phyloP scores from a whole-genome alignment of 179 eudicot species.

The Gypsophila paniculata region DNA sequence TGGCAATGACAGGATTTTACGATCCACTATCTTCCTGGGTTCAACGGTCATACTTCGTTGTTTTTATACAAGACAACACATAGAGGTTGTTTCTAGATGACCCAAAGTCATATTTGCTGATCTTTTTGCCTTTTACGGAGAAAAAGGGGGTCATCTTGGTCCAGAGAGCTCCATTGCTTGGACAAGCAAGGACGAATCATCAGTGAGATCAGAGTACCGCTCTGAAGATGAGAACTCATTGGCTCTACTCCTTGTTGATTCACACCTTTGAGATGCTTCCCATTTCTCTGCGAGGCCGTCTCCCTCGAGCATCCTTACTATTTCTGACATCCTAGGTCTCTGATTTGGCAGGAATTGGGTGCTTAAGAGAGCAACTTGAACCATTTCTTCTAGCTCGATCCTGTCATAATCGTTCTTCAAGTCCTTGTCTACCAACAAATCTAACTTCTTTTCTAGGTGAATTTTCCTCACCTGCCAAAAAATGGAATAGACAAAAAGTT shows the following conservation, averaged over 20 bases:
- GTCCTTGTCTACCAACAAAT: conserved; percentile 70
- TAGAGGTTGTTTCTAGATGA: not conserved
- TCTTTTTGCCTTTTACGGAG: not conserved
- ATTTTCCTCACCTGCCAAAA: conserved; percentile 63
- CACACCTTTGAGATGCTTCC: conserved; percentile 86
- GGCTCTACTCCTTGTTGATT: conserved; percentile 52
- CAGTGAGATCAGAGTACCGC: conserved; percentile 85
- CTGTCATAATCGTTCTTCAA: conserved; percentile 50
- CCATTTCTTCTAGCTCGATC: conserved; percentile 81
- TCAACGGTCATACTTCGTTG: conserved; percentile 2
- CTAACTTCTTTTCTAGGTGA: conserved; percentile 76
- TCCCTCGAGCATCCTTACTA: conserved; percentile 86
- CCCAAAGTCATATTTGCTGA: not conserved
- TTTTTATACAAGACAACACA: not conserved
- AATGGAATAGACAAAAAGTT: not conserved
- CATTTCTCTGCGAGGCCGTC: conserved; percentile 87
- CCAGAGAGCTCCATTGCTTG: conserved; percentile 98
- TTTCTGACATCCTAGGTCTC: conserved; percentile 88
- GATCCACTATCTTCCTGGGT: not conserved
- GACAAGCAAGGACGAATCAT: conserved; percentile 76
- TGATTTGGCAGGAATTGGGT: conserved; percentile 68
- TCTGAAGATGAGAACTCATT: conserved; percentile 81
- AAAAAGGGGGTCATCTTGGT: conserved; percentile 45
- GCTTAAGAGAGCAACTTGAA: conserved; percentile 74
- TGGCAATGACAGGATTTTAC: conserved; percentile 17